Conservation (phyloP, 805 yeast genomes). For the Cephaloascus albidus region DNA sequence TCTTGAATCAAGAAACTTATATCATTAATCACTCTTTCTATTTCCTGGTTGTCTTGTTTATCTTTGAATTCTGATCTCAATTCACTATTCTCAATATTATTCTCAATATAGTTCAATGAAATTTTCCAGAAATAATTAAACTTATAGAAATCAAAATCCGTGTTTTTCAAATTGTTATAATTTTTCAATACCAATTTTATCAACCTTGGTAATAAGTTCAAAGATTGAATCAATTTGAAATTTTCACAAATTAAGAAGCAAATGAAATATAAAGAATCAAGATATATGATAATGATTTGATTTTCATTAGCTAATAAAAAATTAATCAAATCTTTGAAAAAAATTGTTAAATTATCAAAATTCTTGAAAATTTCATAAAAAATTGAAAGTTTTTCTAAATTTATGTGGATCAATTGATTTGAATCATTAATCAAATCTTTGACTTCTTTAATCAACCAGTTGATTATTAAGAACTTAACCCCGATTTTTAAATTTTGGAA, state of each 20-base stretch:
- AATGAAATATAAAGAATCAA: constrained; percentile 30
- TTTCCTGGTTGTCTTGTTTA: no score
- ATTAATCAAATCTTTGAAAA: constrained; percentile 25
- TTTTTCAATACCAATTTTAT: background rate
- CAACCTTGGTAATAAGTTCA: constrained; percentile 3
- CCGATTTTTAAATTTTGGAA: constrained; percentile 25
- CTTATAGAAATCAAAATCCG: constrained; percentile 8
- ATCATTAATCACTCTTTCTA: background rate
- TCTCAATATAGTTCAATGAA: background rate
- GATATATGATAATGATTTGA: constrained; percentile 25
- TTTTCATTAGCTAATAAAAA: constrained; percentile 27
- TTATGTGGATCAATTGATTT: constrained; percentile 24
- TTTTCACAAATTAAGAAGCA: constrained; percentile 13
- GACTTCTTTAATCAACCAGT: constrained; percentile 36
- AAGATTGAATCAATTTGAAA: background rate
- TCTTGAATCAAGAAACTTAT: background rate
- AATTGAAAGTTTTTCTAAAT: constrained; percentile 17
- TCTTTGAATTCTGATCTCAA: no score
- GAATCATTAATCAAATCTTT: constrained; percentile 23
- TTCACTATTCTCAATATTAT: background rate
- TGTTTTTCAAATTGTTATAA: constrained; percentile 6
- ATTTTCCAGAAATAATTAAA: constrained; percentile 8
- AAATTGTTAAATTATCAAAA: constrained; percentile 26
- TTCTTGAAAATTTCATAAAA: constrained; percentile 17
- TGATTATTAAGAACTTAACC: constrained; percentile 32